A percentile compares a stretch with the other conserved stretches of the same genome.
These are phyloP conservation scores for Ascodesmis nigricans DNA, from an alignment of 495 filamentous ascomycete genomes.

Conservation along the genomic window DNA sequence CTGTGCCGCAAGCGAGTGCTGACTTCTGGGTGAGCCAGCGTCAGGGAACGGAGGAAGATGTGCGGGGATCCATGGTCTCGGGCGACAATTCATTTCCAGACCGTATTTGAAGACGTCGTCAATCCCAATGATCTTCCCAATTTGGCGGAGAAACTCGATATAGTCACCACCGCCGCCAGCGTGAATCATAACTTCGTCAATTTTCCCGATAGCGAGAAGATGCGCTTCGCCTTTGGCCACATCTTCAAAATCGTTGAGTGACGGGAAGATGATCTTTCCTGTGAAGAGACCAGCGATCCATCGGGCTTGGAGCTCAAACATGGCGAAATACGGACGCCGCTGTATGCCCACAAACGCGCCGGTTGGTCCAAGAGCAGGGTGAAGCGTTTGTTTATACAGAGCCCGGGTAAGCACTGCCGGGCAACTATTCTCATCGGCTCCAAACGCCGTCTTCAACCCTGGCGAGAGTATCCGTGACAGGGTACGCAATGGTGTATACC, in stretches of 20 bases:
- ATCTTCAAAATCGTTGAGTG: constrained; percentile 3
- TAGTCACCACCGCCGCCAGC: neutral
- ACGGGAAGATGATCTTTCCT: constrained; percentile 7
- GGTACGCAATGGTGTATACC: constrained; percentile 27
- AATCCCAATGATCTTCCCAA: neutral
- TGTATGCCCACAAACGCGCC: constrained; percentile 67
- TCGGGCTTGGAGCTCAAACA: constrained; percentile 70
- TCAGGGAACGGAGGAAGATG: constrained; percentile 5
- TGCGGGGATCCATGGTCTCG: constrained; percentile 12
- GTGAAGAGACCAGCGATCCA: constrained; percentile 32
- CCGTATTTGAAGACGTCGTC: neutral
- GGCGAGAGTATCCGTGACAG: constrained; percentile 2
- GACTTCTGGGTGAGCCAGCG: neutral
- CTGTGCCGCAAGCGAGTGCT: too few species aligned
- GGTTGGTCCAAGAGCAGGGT: constrained; percentile 36
- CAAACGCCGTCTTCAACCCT: constrained; percentile 30
- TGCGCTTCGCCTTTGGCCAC: neutral
- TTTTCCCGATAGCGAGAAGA: constrained; percentile 1
- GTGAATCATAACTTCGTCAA: neutral
- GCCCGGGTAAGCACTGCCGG: constrained; percentile 36
- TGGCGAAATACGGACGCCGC: constrained; percentile 65
- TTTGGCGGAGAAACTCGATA: neutral
- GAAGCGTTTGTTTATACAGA: constrained; percentile 41
- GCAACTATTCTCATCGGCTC: constrained; percentile 26
- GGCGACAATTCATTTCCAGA: neutral